Conservation (phyloP, 208 protist genomes). For the Sergeia podlipaevii region DNA sequence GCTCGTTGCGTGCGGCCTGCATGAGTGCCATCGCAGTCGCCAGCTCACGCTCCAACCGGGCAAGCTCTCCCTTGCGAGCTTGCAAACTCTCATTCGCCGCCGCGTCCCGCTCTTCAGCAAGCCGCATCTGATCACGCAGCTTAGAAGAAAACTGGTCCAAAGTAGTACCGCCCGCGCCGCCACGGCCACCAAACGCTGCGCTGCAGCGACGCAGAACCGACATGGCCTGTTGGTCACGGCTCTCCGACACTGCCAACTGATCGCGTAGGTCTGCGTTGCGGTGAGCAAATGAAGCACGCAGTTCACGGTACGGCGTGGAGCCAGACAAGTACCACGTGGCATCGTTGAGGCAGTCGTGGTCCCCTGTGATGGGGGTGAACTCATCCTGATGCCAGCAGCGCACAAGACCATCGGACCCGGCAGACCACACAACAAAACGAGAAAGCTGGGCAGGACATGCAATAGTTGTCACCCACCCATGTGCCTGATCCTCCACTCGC, state of each 20-base stretch:
- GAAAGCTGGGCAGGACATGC: slow-evolving; percentile 51
- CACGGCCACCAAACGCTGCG: slow-evolving; percentile 28
- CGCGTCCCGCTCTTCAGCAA: slow-evolving; percentile 28
- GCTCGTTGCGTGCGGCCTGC: slow-evolving; percentile 36
- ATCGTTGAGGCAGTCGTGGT: slow-evolving; percentile 66
- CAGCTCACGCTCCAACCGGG: slow-evolving; percentile 52
- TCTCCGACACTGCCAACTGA: slow-evolving; percentile 24
- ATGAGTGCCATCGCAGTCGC: slow-evolving; percentile 35
- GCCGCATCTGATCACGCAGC: slow-evolving; percentile 37
- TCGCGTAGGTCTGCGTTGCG: slow-evolving; percentile 50
- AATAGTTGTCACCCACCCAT: slow-evolving; percentile 45
- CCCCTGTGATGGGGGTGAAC: slow-evolving; percentile 44
- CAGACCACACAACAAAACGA: slow-evolving; percentile 83
- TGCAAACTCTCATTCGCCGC: slow-evolving; percentile 24
- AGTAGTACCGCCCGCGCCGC: slow-evolving; percentile 12
- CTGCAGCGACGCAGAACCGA: slow-evolving; percentile 39
- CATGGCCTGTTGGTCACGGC: slow-evolving; percentile 32
- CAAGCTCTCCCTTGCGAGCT: slow-evolving; percentile 21
- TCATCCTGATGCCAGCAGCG: slow-evolving; percentile 90
- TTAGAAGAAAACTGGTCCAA: slow-evolving; percentile 27
- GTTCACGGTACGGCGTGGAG: slow-evolving; percentile 80
- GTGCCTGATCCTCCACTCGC: slow-evolving; percentile 44
- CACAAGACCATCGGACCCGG: slow-evolving; percentile 49
- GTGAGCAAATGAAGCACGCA: slow-evolving; percentile 37
- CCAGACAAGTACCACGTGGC: slow-evolving; percentile 64